Evolutionary conservation across 257 asterid genomes (phyloP).

Genomic region (Nicotiana sylvestris): DNA sequence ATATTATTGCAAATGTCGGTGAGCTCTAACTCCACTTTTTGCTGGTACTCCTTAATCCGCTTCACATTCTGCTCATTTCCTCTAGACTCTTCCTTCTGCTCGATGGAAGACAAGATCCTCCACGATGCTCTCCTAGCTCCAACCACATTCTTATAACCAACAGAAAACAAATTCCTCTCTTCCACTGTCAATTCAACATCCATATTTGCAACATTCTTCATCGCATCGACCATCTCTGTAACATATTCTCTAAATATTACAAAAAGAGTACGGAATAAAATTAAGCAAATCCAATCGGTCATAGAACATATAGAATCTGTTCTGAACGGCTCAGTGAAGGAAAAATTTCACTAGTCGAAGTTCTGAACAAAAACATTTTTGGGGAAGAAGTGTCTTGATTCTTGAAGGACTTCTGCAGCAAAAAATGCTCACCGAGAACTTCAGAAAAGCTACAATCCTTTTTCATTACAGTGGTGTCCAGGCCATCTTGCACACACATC

Average conservation of each 20-base stretch:
- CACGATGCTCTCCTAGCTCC: constrained; percentile 23
- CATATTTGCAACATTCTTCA: constrained; percentile 15
- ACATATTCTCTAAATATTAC: not conserved
- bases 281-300: not conserved
- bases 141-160: constrained; percentile 22
- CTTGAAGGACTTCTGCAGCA: no score
- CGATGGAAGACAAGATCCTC: constrained; percentile 23
- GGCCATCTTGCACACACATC: no score
- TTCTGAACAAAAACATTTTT: no score
- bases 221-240: constrained; percentile 23
- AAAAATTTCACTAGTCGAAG: no score
- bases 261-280: not conserved
- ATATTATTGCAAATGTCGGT: constrained; percentile 18
- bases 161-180: constrained; percentile 23
- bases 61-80: constrained; percentile 26
- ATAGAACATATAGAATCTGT: not conserved
- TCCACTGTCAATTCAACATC: constrained; percentile 20
- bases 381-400: no score
- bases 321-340: not conserved
- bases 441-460: no score
- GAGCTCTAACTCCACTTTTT: constrained; percentile 17
- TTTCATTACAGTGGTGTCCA: no score
- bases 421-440: no score
- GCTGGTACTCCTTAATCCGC: constrained; percentile 18
- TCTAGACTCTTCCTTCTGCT: constrained; percentile 20